These are phyloP conservation scores for Medicago lupulina DNA, from an alignment of 306 rosid genomes.

Conservation along the genomic window DNA sequence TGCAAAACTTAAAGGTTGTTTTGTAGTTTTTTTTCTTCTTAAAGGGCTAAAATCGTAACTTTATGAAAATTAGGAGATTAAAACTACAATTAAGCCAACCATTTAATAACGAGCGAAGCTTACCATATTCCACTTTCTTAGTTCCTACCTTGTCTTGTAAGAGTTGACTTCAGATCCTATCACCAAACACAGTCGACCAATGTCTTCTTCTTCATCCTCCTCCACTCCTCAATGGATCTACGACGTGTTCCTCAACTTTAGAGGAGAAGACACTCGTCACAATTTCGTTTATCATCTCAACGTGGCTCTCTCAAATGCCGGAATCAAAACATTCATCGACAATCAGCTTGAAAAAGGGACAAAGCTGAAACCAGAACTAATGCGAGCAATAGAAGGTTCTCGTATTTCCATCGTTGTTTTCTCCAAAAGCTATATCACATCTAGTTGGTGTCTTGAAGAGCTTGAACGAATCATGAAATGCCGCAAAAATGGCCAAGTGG, in stretches of 20 bases:
- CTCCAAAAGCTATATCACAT: background rate
- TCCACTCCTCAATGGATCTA: background rate
- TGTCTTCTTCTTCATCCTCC: background rate
- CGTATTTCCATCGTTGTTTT: background rate
- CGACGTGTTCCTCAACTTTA: background rate
- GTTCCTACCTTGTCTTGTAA: too few species aligned
- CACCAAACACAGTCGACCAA: background rate
- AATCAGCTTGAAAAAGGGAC: background rate
- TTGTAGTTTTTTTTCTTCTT: too few species aligned
- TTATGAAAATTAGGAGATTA: too few species aligned
- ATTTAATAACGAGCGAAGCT: too few species aligned
- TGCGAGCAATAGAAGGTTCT: constrained; percentile 1
- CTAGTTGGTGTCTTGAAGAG: constrained; percentile 40
- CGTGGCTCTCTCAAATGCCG: background rate
- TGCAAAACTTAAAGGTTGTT: too few species aligned
- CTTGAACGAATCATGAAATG: constrained; percentile 7
- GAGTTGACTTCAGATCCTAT: background rate
- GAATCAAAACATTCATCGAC: background rate
- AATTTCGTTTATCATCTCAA: background rate
- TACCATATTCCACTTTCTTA: too few species aligned
- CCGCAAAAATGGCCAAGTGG: background rate
- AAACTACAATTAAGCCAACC: too few species aligned
- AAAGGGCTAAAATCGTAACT: too few species aligned
- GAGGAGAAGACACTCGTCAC: background rate
- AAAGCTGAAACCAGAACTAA: background rate